phyloP scores from a whole-genome alignment of 2,329 filamentous ascomycete genomes.

The Leptographium radiaticola region DNA sequence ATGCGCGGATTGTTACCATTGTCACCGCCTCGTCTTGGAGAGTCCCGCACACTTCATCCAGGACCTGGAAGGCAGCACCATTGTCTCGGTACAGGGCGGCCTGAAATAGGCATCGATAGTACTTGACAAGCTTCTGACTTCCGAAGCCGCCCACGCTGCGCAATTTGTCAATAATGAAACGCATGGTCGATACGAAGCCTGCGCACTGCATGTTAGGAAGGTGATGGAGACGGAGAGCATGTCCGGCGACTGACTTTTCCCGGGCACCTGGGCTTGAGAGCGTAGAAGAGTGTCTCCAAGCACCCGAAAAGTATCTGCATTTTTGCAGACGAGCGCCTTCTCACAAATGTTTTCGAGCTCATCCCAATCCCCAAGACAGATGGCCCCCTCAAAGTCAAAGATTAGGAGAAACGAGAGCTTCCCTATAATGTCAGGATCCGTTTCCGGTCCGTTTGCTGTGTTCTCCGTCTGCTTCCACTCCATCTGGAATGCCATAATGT shows the following conservation, averaged over 20 bases:
- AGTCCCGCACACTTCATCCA: conserved; percentile 48
- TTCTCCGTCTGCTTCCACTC: conserved; percentile 26
- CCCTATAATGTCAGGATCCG: conserved; percentile 36
- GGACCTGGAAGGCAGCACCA: conserved; percentile 40
- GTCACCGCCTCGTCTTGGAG: conserved; percentile 24
- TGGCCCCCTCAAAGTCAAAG: conserved; percentile 67
- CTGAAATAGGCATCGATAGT: conserved; percentile 67
- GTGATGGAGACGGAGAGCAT: background rate
- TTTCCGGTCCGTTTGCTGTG: conserved; percentile 24
- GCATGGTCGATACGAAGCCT: conserved; percentile 42
- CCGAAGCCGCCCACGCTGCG: conserved; percentile 45
- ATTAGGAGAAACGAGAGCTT: conserved; percentile 57
- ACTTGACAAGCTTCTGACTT: conserved; percentile 52
- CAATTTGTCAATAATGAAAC: conserved; percentile 58
- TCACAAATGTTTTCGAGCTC: conserved; percentile 47
- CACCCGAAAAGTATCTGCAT: conserved; percentile 38
- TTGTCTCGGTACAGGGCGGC: conserved; percentile 46
- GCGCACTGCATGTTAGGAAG: background rate
- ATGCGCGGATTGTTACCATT: background rate
- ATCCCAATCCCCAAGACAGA: conserved; percentile 55
- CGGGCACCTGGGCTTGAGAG: conserved; percentile 25
- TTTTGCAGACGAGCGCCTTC: conserved; percentile 30
- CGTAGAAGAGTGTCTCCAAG: conserved; percentile 54
- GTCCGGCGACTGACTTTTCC: background rate
- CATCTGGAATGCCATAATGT: conserved; percentile 45